Percentiles rank a stretch among this genome's conserved stretches.
phyloP scores from a whole-genome alignment of 176 grass and related monocot genomes.

The Cenchrus fungigraminus region DNA sequence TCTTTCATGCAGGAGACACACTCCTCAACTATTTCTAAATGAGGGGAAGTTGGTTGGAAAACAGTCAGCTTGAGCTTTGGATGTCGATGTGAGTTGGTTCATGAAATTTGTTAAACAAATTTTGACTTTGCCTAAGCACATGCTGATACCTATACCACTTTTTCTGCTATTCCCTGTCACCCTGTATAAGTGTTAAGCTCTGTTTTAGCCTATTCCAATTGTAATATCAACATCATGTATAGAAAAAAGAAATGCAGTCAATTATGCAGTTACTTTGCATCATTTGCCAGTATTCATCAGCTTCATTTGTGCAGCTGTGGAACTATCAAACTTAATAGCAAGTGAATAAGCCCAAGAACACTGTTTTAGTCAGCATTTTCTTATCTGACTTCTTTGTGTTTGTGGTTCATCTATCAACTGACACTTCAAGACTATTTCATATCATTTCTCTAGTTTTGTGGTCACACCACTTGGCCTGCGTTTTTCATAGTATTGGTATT shows the following conservation, averaged over 20 bases:
- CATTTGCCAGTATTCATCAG: background rate
- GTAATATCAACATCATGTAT: background rate
- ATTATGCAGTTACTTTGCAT: background rate
- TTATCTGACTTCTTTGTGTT: background rate
- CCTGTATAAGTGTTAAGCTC: background rate
- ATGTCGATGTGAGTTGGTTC: constrained; percentile 31
- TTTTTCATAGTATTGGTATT: background rate
- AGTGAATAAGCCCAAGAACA: constrained; percentile 4
- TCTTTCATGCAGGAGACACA: constrained; percentile 39
- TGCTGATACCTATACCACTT: constrained; percentile 13
- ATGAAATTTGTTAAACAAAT: constrained; percentile 20
- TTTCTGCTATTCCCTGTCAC: constrained; percentile 23
- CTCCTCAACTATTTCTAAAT: constrained; percentile 30
- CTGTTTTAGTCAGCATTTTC: background rate
- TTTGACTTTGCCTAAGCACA: constrained; percentile 13
- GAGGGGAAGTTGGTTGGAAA: background rate
- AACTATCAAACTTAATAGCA: background rate
- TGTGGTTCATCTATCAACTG: constrained; percentile 16
- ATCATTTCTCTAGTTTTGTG: background rate
- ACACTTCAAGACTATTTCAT: constrained; percentile 2
- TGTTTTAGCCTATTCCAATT: constrained; percentile 1
- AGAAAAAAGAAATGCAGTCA: constrained; percentile 8
- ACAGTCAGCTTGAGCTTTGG: constrained; percentile 34
- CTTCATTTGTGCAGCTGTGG: constrained; percentile 19
- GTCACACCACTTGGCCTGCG: background rate